These are phyloP conservation scores for Hypomyces rosellus DNA, from an alignment of 2,329 filamentous ascomycete genomes.

Conservation along the genomic window DNA sequence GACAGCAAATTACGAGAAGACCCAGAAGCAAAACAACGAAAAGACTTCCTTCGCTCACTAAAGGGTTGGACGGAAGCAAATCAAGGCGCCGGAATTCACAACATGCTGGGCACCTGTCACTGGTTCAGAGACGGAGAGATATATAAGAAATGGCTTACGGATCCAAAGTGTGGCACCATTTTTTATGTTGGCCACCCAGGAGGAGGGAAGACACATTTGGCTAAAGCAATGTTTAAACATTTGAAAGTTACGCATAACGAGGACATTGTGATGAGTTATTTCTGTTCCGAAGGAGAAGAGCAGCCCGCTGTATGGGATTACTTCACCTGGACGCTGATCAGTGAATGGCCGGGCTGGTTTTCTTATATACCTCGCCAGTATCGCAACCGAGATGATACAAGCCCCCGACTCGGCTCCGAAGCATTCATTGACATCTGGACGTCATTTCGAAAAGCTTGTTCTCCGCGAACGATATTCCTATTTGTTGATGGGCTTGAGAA, in stretches of 20 bases:
- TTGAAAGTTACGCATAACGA: conserved; percentile 7
- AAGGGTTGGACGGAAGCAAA: conserved; percentile 13
- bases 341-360: conserved; percentile 14
- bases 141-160: conserved; percentile 15
- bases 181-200: conserved; percentile 14
- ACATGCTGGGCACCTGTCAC: conserved; percentile 13
- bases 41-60: conserved; percentile 12
- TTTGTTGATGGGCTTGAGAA: conserved; percentile 19
- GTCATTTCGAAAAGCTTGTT: conserved; percentile 5
- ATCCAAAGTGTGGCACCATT: conserved; percentile 8
- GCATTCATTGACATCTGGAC: conserved; percentile 17
- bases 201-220: conserved; percentile 18
- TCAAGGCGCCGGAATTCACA: conserved; percentile 9
- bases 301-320: conserved; percentile 16
- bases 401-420: conserved; percentile 3
- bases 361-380: conserved; percentile 10
- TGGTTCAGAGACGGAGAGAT: conserved; percentile 13
- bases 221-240: conserved; percentile 15
- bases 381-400: conserved; percentile 1
- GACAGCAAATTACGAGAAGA: conserved; percentile 2
- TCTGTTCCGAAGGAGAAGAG: conserved; percentile 14
- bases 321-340: conserved; percentile 16
- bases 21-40: neutral
- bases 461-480: conserved; percentile 13
- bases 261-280: conserved; percentile 17